Evolutionary conservation across 1,139 yeast genomes (phyloP).

Genomic region (Saccharomyces hybrid): DNA sequence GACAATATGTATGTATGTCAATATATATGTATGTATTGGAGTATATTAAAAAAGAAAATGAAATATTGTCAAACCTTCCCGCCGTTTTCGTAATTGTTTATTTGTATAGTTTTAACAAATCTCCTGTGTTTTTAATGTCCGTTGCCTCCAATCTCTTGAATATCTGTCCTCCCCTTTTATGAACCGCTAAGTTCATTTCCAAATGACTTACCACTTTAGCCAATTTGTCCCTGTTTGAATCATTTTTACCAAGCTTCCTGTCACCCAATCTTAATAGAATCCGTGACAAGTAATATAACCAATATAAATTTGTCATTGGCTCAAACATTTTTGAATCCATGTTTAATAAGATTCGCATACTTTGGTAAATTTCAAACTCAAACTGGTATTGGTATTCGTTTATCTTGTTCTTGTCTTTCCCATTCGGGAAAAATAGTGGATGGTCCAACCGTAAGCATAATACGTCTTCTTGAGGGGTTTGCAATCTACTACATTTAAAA

Average conservation of each 20-base stretch:
- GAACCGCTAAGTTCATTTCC: neutral
- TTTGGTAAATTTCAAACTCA: conserved; percentile 42
- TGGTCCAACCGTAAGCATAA: conserved; percentile 40
- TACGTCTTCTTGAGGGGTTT: conserved; percentile 24
- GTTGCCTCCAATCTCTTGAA: neutral
- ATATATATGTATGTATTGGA: neutral
- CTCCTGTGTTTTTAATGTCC: conserved; percentile 1
- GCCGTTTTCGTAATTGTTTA: too few species aligned
- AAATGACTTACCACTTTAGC: conserved; percentile 10
- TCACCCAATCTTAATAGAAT: conserved; percentile 6
- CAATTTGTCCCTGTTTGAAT: neutral
- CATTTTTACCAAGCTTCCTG: neutral
- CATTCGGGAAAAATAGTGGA: conserved; percentile 39
- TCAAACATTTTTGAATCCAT: conserved; percentile 26
- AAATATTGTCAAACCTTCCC: neutral
- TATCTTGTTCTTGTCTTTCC: conserved; percentile 31
- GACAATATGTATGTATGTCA: neutral
- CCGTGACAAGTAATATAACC: conserved; percentile 37
- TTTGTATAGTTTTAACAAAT: neutral
- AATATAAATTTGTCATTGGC: conserved; percentile 37
- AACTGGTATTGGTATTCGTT: conserved; percentile 38
- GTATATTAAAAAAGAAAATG: neutral
- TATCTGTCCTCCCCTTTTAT: neutral
- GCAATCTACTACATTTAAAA: conserved; percentile 46
- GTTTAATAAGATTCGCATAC: conserved; percentile 34